Conservation (phyloP, 2,329 filamentous ascomycete species). For the Daldinia sp. region DNA sequence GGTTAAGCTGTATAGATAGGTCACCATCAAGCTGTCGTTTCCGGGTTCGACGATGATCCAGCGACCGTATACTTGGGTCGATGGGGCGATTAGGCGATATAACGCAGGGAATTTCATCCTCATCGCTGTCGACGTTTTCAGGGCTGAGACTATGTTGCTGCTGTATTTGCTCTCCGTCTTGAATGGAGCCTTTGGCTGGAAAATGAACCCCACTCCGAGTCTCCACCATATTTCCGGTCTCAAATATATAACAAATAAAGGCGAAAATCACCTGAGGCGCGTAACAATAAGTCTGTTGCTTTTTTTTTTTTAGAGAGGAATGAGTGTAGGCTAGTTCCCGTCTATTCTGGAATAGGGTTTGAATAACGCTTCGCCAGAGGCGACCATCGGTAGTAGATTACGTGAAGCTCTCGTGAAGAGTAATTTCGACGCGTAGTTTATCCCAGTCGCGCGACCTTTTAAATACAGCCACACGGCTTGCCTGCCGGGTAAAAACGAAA, state of each 20-base stretch:
- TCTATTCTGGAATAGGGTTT: neutral
- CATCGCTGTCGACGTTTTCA: conserved; percentile 44
- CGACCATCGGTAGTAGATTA: neutral
- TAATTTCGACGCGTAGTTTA: neutral
- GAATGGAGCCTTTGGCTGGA: conserved; percentile 18
- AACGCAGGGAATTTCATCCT: conserved; percentile 45
- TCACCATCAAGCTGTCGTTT: conserved; percentile 6
- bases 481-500: neutral
- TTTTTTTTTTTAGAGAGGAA: neutral
- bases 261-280: conserved; percentile 6
- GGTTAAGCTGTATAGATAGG: neutral
- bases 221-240: conserved; percentile 35
- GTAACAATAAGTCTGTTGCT: conserved; percentile 1
- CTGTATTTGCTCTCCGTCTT: conserved; percentile 11
- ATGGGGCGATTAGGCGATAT: conserved; percentile 38
- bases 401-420: neutral
- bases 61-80: conserved; percentile 11
- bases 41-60: conserved; percentile 23
- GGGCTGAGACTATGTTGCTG: conserved; percentile 20
- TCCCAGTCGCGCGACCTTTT: neutral
- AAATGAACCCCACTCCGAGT: conserved; percentile 27
- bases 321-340: neutral
- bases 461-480: neutral
- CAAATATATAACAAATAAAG: conserved; percentile 9
- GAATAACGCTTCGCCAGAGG: neutral